Conservation (phyloP, 306 rosid species). For the Hippophae rhamnoides region DNA sequence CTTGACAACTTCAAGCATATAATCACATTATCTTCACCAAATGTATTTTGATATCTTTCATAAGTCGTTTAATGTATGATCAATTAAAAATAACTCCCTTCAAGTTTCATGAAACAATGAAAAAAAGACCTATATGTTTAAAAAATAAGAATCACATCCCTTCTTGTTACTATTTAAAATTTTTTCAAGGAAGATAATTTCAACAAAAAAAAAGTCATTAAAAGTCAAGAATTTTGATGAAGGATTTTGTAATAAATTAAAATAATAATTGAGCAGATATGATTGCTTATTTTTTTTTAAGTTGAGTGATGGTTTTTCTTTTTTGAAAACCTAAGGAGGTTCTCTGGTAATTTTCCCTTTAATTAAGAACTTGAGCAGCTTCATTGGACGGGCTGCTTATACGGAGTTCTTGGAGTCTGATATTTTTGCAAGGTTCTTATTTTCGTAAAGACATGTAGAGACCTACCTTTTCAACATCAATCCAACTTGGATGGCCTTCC, state of each 20-base stretch:
- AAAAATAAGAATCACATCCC: no score
- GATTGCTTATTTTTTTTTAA: constrained; percentile 14
- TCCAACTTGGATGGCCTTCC: no score
- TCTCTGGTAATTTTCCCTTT: constrained; percentile 55
- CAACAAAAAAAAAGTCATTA: no score
- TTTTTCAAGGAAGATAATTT: no score
- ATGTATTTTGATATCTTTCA: constrained; percentile 40
- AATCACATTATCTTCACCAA: constrained; percentile 81
- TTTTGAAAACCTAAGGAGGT: constrained; percentile 61
- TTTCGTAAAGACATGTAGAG: constrained; percentile 22
- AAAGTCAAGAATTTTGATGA: no score
- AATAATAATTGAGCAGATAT: no score
- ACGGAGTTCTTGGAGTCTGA: constrained; percentile 86
- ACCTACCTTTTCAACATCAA: no score
- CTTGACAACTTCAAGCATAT: constrained; percentile 72
- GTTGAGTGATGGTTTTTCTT: constrained; percentile 55
- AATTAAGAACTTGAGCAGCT: constrained; percentile 80
- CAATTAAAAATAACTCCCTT: no score
- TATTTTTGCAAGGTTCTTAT: constrained; percentile 59
- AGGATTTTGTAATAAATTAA: no score
- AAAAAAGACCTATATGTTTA: no score
- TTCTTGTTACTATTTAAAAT: no score
- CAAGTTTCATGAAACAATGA: no score
- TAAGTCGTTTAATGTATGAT: background rate
- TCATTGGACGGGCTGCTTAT: constrained; percentile 84